phyloP scores from a whole-genome alignment of 2,329 filamentous ascomycete species.

The Cladosporium sp. region DNA sequence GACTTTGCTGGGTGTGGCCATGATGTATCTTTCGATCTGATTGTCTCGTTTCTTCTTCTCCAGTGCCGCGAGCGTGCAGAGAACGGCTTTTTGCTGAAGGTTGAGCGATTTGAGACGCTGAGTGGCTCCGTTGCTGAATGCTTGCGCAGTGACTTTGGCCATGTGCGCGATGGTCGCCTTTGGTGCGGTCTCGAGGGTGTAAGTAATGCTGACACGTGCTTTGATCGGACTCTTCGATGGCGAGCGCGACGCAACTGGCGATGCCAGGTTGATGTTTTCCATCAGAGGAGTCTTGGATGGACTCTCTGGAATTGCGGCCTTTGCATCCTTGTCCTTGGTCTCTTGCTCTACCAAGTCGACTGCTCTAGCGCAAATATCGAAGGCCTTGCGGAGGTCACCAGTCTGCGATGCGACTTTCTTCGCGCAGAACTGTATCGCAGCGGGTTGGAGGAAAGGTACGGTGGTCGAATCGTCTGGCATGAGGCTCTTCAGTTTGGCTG shows the following conservation, averaged over 20 bases:
- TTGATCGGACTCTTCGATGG: conserved; percentile 39
- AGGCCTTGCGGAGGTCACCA: conserved; percentile 90
- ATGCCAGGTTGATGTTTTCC: conserved; percentile 77
- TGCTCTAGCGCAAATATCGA: conserved; percentile 87
- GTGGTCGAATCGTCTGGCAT: conserved; percentile 54
- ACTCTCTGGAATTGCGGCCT: conserved; percentile 53
- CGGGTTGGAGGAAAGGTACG: conserved; percentile 88
- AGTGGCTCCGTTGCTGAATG: conserved; percentile 84
- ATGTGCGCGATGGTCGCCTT: conserved; percentile 87
- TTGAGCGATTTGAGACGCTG: conserved; percentile 87
- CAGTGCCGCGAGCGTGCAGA: conserved; percentile 85
- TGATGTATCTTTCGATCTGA: conserved; percentile 32
- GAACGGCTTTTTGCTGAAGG: conserved; percentile 90
- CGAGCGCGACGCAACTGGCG: conserved; percentile 46
- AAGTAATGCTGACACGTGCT: conserved; percentile 33
- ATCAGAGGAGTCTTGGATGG: conserved; percentile 75
- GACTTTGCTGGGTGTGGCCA: conserved; percentile 45
- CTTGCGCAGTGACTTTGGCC: conserved; percentile 83
- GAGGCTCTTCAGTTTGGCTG: conserved; percentile 74
- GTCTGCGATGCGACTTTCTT: conserved; percentile 94
- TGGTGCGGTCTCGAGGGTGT: conserved; percentile 78
- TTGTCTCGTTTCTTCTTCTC: conserved; percentile 69
- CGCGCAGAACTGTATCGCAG: conserved; percentile 88
- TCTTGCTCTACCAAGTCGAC: conserved; percentile 88
- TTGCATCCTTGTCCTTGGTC: conserved; percentile 71